Base-by-base conservation (phyloP, 768 basidiomycete species). In the Dendrothele bispora region DNA sequence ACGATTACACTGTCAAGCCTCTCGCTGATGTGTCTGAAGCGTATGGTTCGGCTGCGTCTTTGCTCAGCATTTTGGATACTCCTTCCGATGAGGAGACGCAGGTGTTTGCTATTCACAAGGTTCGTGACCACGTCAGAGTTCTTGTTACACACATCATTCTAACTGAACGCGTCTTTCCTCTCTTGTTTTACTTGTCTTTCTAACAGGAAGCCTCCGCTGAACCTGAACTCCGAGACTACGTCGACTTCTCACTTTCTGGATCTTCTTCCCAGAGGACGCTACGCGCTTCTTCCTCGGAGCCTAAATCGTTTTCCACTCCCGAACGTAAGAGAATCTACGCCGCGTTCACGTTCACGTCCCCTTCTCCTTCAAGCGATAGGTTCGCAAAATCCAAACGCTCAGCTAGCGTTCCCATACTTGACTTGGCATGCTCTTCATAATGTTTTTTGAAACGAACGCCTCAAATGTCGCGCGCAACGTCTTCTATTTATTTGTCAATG, bases 291-390 rank as follows among this genome's bases (percentile, higher is more conserved):
- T 54, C 56, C 39, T 51, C 58, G 22, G 69, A 67, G 38, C 47
- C 62, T 44, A 68, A 63, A 45, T 62, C 69, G n/a, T 82, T 88
- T 53, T 80, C 83, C 15, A 88, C 88, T 4, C 87, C 88, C 4
- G 84, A 90, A 58, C 81, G 86, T 57, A 82, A 83, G 59, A 76
- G 73, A 50, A 83, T 83, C 50, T 88, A 86, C 61, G 74, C 85
- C 18, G 75, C 86, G 4, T 91, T 91, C 61, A 90, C 88, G 3
- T 91, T 91, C 68, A 77, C 82, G 14, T 84, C 86, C 1, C 88
- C 88, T 6, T 84, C 84, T 1, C 81, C 79, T 8, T 71, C 79
- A 1, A 74, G 77, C 43, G 68, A 78, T 48, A 81, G 82, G 46
- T 77, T 76, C 65, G 38, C 36, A 12, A 47, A 30, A 11, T 30